phyloP scores from a whole-genome alignment of 1,139 yeast genomes.

The Meyerozyma athensensis region DNA sequence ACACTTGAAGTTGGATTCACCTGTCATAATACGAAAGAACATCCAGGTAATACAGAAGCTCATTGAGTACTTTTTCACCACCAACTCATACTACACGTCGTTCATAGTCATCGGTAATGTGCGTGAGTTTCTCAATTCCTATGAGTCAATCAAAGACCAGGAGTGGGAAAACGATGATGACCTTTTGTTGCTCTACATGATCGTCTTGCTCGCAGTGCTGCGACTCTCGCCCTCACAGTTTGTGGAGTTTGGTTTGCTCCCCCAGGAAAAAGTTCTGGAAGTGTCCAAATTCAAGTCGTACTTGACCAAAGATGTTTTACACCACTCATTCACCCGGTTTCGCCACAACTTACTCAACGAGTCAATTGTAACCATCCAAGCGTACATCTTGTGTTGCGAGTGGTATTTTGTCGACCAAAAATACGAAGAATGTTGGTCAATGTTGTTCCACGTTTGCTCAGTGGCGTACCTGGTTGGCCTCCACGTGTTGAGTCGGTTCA shows the following conservation, averaged over 20 bases:
- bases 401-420: constrained; percentile 45
- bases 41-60: constrained; percentile 20
- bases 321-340: constrained; percentile 35
- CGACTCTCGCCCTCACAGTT: constrained; percentile 34
- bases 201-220: constrained; percentile 36
- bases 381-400: constrained; percentile 48
- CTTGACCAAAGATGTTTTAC: constrained; percentile 28
- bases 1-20: neutral
- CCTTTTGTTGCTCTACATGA: constrained; percentile 40
- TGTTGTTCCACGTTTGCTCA: constrained; percentile 45
- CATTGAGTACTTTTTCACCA: constrained; percentile 30
- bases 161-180: constrained; percentile 52
- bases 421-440: constrained; percentile 47
- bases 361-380: constrained; percentile 42
- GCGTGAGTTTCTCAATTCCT: constrained; percentile 25
- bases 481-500: constrained; percentile 39
- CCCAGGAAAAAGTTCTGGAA: constrained; percentile 9
- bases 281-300: constrained; percentile 21
- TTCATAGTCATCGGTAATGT: constrained; percentile 27
- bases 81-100: constrained; percentile 26
- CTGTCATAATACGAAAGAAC: constrained; percentile 2
- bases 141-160: constrained; percentile 26
- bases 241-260: constrained; percentile 23
- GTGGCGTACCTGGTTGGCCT: constrained; percentile 50
- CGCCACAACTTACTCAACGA: constrained; percentile 45